These are phyloP conservation scores for Alternaria arborescens DNA, from an alignment of 2,329 filamentous ascomycete species.

Conservation along the genomic window DNA sequence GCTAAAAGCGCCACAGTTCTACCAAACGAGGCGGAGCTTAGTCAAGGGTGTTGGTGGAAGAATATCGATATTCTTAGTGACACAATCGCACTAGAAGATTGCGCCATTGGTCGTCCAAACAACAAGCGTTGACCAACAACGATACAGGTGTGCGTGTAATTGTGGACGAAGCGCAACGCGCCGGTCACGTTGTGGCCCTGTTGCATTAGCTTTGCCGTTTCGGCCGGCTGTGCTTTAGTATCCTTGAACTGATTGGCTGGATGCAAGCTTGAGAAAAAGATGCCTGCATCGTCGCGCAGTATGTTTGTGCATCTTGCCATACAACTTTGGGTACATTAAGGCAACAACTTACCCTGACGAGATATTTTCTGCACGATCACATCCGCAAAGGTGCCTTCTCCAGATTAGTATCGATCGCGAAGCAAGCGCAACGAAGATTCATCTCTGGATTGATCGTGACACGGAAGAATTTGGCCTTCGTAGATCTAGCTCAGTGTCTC, in stretches of 20 bases:
- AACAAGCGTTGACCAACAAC: constrained; percentile 6
- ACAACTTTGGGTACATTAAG: background rate
- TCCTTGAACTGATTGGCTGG: background rate
- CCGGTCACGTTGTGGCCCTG: constrained; percentile 22
- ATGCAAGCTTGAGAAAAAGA: constrained; percentile 3
- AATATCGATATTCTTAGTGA: constrained; percentile 12
- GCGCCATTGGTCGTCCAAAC: constrained; percentile 5
- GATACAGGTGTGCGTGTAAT: constrained; percentile 2
- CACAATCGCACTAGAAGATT: constrained; percentile 11
- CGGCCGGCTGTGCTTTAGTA: constrained; percentile 3
- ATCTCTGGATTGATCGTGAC: background rate
- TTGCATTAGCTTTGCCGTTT: constrained; percentile 12
- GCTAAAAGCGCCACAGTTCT: constrained; percentile 29
- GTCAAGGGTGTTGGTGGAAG: constrained; percentile 2
- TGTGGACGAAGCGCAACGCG: constrained; percentile 8
- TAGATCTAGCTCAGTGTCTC: constrained; percentile 9
- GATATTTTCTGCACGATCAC: background rate
- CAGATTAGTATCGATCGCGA: background rate
- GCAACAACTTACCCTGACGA: background rate
- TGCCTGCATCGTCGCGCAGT: constrained; percentile 5
- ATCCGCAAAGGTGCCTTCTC: background rate
- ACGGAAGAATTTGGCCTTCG: background rate
- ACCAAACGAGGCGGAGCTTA: constrained; percentile 15
- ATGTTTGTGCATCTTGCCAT: constrained; percentile 9
- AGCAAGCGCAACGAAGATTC: background rate